Evolutionary conservation across 2,329 filamentous ascomycete species (phyloP), one percentile per base, ranked within the genome.

Genomic region (Curvularia hawaiiensis): DNA sequence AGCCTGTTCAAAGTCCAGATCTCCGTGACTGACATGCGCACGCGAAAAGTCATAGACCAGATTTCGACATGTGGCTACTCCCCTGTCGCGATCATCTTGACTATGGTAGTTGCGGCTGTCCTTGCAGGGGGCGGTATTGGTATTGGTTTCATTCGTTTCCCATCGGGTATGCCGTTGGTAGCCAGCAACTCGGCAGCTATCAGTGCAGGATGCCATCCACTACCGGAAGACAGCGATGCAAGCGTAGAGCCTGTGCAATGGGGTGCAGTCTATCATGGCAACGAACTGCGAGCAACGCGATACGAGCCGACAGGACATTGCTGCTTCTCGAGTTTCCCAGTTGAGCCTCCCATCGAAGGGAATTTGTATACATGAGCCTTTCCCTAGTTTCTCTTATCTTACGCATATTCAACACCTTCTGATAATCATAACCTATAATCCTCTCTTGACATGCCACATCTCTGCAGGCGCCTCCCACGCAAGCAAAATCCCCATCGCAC

Each of bases 1-100:
- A 73, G 69, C 24, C 50, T 82, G 11, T 82, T 80, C 63, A 58
- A 43, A 14, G 49, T 51, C 18, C 39, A 43, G 20, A 31, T 51
- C 5, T 39, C 48, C 3, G n/a, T 41, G 6, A 50, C 38, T 10
- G 48, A 50, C 12, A 50, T 41, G 38, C 12, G 28, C 4, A 50
- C 48, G 20, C 35, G 48, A 10, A 22, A 28, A 9, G 20, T 2
- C 20, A 43, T 38, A 4, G 10, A 40, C 10, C 3, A 39, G 3
- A 47, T 58, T 16, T 58, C 54, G 12, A 66, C 63, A 2, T 61
- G 53, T 12, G 60, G 52, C 0, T 63, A 50, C n/a, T 43, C 38
- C 0, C 38, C 38, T 11, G 11, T 59, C 0, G 64, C 63, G 0
- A 62, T 68, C 26, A 68, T 66, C 9, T 35, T 54, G 5, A 60